Evolutionary conservation across 2,329 filamentous ascomycete species (phyloP).

Genomic region (Fusarium sp.): DNA sequence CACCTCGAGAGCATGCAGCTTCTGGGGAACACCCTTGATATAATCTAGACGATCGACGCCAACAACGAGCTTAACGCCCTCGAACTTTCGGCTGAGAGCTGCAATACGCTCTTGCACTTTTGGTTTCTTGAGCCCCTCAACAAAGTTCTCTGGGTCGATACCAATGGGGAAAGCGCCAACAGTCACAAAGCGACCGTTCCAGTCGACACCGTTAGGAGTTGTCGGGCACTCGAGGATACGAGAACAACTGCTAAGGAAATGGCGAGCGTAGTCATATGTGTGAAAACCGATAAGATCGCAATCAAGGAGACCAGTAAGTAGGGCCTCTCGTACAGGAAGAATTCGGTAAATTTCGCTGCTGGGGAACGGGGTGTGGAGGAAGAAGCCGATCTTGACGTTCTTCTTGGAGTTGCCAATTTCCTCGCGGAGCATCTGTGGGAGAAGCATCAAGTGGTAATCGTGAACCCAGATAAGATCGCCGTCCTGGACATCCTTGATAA

Average conservation of each 20-base stretch:
- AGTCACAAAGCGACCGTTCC: constrained; percentile 86
- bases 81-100: constrained; percentile 87
- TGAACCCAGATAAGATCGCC: constrained; percentile 98
- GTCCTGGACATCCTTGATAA: constrained; percentile 88
- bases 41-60: constrained; percentile 97
- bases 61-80: constrained; percentile 95
- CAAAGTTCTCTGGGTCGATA: constrained; percentile 97
- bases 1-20: constrained; percentile 94
- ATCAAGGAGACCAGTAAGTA: constrained; percentile 87
- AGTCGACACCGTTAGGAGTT: constrained; percentile 93
- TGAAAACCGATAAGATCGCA: constrained; percentile 98
- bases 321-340: constrained; percentile 88
- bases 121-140: constrained; percentile 85
- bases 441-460: constrained; percentile 97
- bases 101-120: constrained; percentile 90
- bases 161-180: constrained; percentile 98
- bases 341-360: constrained; percentile 98
- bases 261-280: constrained; percentile 98
- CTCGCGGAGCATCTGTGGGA: constrained; percentile 94
- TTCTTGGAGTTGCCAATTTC: constrained; percentile 83
- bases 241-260: constrained; percentile 97
- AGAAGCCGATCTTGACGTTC: constrained; percentile 98
- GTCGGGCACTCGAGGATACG: constrained; percentile 84
- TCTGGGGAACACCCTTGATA: constrained; percentile 98
- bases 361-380: constrained; percentile 96